Evolutionary conservation across 78 protist species (phyloP).

Genomic region (Dictyostelium discoideum): DNA sequence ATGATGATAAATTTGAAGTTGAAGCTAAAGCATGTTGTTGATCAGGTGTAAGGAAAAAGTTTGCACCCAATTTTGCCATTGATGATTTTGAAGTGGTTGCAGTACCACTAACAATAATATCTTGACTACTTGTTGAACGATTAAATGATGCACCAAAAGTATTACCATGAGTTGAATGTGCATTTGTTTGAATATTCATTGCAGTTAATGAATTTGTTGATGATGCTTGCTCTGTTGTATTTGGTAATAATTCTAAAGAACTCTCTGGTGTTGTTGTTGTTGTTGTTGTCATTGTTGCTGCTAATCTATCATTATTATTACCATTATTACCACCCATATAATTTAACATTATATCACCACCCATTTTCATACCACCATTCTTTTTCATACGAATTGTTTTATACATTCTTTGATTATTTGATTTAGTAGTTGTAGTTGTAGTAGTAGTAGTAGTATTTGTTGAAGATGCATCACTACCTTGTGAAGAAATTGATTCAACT

Average conservation of each 20-base stretch:
- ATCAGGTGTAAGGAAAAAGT: not conserved
- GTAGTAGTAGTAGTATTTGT: not conserved
- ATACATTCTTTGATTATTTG: conserved; percentile 28
- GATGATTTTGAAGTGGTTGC: not conserved
- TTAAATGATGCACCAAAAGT: not conserved
- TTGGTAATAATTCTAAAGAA: not conserved
- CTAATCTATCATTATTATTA: no score
- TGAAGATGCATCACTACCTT: not conserved
- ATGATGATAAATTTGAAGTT: not conserved
- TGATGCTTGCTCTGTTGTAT: not conserved
- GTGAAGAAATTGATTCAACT: conserved; percentile 26
- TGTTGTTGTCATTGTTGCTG: no score
- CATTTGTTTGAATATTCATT: not conserved
- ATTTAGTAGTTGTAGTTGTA: not conserved
- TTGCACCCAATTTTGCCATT: conserved; percentile 13
- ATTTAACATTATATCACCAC: conserved; percentile 26
- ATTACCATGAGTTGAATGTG: not conserved
- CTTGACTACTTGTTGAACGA: not conserved
- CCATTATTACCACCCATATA: not conserved
- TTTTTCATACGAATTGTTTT: conserved; percentile 62
- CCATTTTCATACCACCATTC: conserved; percentile 17
- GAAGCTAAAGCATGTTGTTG: not conserved
- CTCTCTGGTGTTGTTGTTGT: conserved; percentile 11
- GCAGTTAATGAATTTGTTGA: not conserved
- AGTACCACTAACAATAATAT: not conserved